Conservation (phyloP, 2,329 filamentous ascomycete species). For the Claviceps pusilla region DNA sequence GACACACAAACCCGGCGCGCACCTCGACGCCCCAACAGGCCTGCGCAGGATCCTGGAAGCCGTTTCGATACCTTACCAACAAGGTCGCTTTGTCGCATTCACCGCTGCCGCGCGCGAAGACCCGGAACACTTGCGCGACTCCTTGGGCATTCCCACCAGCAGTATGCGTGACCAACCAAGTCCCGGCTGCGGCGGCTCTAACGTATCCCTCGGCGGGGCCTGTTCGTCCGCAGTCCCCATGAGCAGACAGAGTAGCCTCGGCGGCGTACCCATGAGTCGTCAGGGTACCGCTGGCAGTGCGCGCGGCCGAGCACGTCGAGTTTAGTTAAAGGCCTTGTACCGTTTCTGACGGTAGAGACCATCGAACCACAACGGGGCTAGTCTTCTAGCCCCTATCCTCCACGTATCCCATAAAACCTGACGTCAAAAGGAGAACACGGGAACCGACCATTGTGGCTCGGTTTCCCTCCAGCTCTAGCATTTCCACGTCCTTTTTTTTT, state of each 20-base stretch:
- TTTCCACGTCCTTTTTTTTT: no score
- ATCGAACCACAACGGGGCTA: no score
- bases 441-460: no score
- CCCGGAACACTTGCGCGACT: slow-evolving; percentile 34
- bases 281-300: slow-evolving; percentile 35
- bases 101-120: slow-evolving; percentile 30
- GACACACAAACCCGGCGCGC: slow-evolving; percentile 36
- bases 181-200: slow-evolving; percentile 12
- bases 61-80: slow-evolving; percentile 32
- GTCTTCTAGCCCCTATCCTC: no score
- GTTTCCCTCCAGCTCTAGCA: no score
- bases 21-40: slow-evolving; percentile 38
- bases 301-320: slow-evolving; percentile 30
- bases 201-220: slow-evolving; percentile 12
- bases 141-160: slow-evolving; percentile 31
- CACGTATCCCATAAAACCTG: no score
- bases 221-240: slow-evolving; percentile 29
- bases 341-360: no score
- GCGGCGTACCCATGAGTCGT: slow-evolving; percentile 42
- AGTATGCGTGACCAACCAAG: slow-evolving; percentile 28
- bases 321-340: neutral
- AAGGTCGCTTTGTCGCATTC: slow-evolving; percentile 34
- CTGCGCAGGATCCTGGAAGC: slow-evolving; percentile 41
- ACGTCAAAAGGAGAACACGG: no score
- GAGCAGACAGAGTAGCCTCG: slow-evolving; percentile 41